Base-by-base conservation (phyloP, 1,284 basidiomycete species). In the Leccinum subrobustum region DNA sequence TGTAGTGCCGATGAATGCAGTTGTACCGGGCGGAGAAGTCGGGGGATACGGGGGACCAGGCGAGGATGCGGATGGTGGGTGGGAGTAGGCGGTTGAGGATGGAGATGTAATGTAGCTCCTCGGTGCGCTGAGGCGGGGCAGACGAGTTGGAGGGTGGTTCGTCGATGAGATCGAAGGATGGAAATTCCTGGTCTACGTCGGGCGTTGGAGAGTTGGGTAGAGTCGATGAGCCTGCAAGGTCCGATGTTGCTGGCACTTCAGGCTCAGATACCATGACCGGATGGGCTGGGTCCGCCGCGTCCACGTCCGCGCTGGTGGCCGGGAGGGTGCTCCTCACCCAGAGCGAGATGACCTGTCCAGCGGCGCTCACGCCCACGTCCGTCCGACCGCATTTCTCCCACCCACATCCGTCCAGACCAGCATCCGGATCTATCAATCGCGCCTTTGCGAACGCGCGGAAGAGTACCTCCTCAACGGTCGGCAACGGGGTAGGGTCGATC, bases 1-100 rank as follows among this genome's bases (percentile, higher is more conserved):
- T 98, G 86, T 99, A 99, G 74, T 99, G 96, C 37, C 96, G 81
- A 69, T 86, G 88, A 60, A 78, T 80, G 78, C 96, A 98, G 23
- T 89, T 91, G 78, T 93, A 96, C 2, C 96, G 87, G 2, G 96
- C 88, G 42, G 95, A 95, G 74, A 99, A 99, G 37, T 78, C 73
- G 6, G 83, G 71, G 0, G 84, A 73, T n/a, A 98, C 89, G 9
- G 96, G 94, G 3, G 95, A 95, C 96, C 96, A 99, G 3, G 93
- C 95, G 57, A 96, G 82, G n/a, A 98, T 79, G 23, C 95, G 89
- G 69, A 99, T 95, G 0, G 93, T 91, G 0, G 87, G 81, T 0
- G 96, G 97, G 0, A 99, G 86, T 44, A 97, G 80, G n/a, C 87
- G 86, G 75, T 99, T 99, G 48, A 99, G 84, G 51, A 92, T 83